phyloP scores from a whole-genome alignment of 345 rosid genomes.

The Eucalyptus pumila region DNA sequence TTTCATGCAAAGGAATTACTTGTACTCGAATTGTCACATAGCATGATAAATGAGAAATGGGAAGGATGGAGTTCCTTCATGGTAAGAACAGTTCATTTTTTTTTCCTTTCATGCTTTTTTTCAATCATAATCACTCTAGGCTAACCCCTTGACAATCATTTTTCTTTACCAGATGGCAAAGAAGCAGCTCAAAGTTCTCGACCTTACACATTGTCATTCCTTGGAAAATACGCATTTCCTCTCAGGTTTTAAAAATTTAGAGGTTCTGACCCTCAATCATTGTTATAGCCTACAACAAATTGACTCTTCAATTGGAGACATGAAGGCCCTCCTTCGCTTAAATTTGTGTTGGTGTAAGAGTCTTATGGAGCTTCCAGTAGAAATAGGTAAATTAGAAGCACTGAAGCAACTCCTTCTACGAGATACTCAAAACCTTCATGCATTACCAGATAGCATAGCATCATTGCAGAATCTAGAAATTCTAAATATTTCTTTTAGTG shows the following conservation, averaged over 20 bases:
- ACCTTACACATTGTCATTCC: neutral
- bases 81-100: neutral
- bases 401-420: neutral
- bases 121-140: neutral
- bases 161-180: neutral
- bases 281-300: neutral
- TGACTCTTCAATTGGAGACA: neutral
- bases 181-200: neutral
- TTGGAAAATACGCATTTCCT: neutral
- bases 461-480: neutral
- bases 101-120: neutral
- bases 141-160: neutral
- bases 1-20: neutral
- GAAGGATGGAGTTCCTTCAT: neutral
- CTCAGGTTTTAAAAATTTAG: neutral
- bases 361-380: neutral
- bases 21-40: neutral
- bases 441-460: neutral
- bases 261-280: neutral
- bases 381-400: neutral
- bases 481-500: neutral
- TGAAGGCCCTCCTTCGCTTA: neutral
- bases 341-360: neutral
- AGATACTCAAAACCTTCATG: neutral
- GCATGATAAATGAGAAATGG: neutral